These are phyloP conservation scores for Phalaenopsis hybrid DNA, from an alignment of 116 monocot genomes.

Conservation along the genomic window DNA sequence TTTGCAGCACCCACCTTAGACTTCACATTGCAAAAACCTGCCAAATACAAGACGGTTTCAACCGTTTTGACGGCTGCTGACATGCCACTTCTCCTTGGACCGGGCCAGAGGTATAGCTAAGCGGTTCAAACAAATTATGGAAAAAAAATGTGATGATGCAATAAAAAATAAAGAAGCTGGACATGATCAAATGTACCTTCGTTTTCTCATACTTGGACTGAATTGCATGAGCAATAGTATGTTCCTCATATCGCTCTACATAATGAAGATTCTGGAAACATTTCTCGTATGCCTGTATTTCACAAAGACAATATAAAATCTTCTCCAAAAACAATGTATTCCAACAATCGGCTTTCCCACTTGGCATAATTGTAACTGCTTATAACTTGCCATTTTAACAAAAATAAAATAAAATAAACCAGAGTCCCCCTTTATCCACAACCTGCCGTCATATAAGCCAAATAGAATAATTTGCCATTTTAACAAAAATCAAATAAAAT, in stretches of 20 bases:
- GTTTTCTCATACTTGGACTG: constrained; percentile 81
- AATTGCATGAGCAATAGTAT: constrained; percentile 95
- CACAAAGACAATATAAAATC: background rate
- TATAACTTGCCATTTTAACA: background rate
- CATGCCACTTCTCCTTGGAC: constrained; percentile 73
- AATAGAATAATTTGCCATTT: background rate
- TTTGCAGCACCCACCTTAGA: constrained; percentile 55
- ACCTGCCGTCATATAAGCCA: no score
- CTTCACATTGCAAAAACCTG: constrained; percentile 91
- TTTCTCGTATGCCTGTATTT: constrained; percentile 86
- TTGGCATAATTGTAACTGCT: no score
- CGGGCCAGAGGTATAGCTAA: constrained; percentile 94
- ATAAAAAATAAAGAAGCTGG: no score
- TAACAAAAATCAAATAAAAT: background rate
- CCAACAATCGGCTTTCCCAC: background rate
- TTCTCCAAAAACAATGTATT: background rate
- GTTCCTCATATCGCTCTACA: constrained; percentile 91
- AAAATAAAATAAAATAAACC: background rate
- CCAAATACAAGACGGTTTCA: constrained; percentile 77
- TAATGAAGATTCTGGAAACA: constrained; percentile 99
- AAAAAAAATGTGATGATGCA: background rate
- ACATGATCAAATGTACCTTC: constrained; percentile 37
- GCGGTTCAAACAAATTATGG: background rate
- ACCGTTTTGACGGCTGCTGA: constrained; percentile 63
- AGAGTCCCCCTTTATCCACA: no score